Evolutionary conservation across 495 filamentous ascomycete species (phyloP).

Genomic region (Talaromyces nanjingensis): DNA sequence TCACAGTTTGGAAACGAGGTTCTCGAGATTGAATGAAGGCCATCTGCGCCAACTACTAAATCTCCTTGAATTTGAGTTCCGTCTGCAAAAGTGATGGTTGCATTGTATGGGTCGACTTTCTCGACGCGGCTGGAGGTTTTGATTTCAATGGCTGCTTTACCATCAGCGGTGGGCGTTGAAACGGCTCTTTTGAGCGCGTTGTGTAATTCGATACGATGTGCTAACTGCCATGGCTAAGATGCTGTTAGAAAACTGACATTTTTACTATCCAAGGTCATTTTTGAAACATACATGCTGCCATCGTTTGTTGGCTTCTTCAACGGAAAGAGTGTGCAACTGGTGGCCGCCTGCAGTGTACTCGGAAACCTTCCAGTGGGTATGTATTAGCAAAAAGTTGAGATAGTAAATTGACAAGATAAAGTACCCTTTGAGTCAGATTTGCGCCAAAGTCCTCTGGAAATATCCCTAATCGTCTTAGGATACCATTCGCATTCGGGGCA

Average conservation of each 20-base stretch:
- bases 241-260: background rate
- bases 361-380: conserved; percentile 16
- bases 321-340: background rate
- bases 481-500: conserved; percentile 40
- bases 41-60: conserved; percentile 44
- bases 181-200: conserved; percentile 25
- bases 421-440: conserved; percentile 21
- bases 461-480: conserved; percentile 32
- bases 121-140: conserved; percentile 37
- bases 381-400: background rate
- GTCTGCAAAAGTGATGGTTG: conserved; percentile 26
- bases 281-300: conserved; percentile 35
- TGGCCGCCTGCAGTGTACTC: conserved; percentile 26
- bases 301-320: conserved; percentile 23
- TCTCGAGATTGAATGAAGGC: conserved; percentile 33
- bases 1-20: conserved; percentile 14
- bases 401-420: background rate
- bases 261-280: too few relatives aligned
- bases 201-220: conserved; percentile 49
- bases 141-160: conserved; percentile 29
- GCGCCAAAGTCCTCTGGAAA: conserved; percentile 24
- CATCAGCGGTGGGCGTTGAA: conserved; percentile 19
- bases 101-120: conserved; percentile 34
- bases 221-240: conserved; percentile 22
- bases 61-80: conserved; percentile 29